Base-by-base conservation (phyloP, 768 basidiomycete genomes). In the Boletus rufocinnamomeus region DNA sequence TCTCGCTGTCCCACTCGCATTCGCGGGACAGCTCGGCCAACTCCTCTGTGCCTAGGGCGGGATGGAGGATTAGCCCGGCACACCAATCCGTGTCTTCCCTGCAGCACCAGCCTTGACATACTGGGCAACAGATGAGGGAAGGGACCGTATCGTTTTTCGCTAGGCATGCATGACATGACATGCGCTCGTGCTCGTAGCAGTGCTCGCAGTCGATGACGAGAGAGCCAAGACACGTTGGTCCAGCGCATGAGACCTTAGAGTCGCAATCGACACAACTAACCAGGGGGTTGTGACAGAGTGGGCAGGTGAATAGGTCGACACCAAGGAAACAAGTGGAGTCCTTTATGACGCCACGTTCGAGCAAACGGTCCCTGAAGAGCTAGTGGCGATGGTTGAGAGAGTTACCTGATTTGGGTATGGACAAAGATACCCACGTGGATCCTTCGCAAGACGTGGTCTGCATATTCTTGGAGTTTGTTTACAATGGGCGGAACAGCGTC, bases 51-150 rank as follows among this genome's bases (percentile, higher is more conserved):
- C 54, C 64, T 10, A 34, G 21, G 13, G 56, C 10, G 10, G 58
- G 67, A 3, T 60, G 23, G 34, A 30, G 4, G 51, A 66, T 6
- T 9, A 56, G 14, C 5, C 67, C 67, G 5, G 46, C 25, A 38
- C 66, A 69, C 66, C 66, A 66, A 1, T 46, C 7, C 9, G 19
- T 11, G 54, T 69, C 64, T 28, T 56, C 51, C 13, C 37, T 52
- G 11, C 64, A 69, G 44, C 52, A 43, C 58, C 63, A 66, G 16
- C 0, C 16, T 40, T 51, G 16, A 25, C 67, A 63, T 4, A 0
- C 9, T 30, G 55, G 28, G 19, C 61, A 69, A 27, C 30, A 8
- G 34, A 58, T 25, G 38, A 66, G 55, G 16, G 59, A 10, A 23
- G 61, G 23, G 8, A 54, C 14, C 8, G 34, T 32, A 13, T 57